These are phyloP conservation scores for Haplosporangium sp. DNA, from an alignment of 371 early-diverging fungal species.

Conservation along the genomic window DNA sequence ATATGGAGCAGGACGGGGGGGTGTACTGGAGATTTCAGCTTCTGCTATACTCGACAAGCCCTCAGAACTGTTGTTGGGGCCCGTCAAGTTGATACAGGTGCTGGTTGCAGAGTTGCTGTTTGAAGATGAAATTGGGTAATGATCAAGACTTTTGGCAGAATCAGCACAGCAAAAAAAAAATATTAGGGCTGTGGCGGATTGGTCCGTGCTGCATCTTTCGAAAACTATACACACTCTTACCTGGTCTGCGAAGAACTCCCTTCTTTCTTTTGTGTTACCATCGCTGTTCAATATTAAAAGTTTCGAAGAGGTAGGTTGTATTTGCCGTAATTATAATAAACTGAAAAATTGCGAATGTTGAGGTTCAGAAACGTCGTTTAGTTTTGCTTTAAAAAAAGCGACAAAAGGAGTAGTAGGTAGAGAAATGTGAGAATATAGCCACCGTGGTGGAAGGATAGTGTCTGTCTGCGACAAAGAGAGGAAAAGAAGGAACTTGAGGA, in stretches of 20 bases:
- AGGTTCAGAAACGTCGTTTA: too few relatives aligned
- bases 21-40: background rate
- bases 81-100: constrained; percentile 15
- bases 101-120: constrained; percentile 9
- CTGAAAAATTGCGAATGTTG: too few relatives aligned
- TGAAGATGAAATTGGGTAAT: constrained; percentile 13
- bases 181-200: background rate
- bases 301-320: too few relatives aligned
- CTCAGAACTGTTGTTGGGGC: background rate
- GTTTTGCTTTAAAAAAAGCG: too few relatives aligned
- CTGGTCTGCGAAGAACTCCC: constrained; percentile 36
- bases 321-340: too few relatives aligned
- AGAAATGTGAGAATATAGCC: too few relatives aligned
- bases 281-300: background rate
- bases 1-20: background rate
- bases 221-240: constrained; percentile 12
- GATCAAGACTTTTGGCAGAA: constrained; percentile 2
- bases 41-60: background rate
- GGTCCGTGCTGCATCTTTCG: background rate
- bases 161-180: too few relatives aligned
- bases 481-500: too few relatives aligned
- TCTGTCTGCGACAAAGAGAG: too few relatives aligned
- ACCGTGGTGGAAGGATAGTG: too few relatives aligned
- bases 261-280: constrained; percentile 14
- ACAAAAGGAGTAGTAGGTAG: too few relatives aligned